Evolutionary conservation across 2,329 filamentous ascomycete species (phyloP), one percentile per base, ranked within the genome.

Genomic region (Aaosphaeria pasadenensis): DNA sequence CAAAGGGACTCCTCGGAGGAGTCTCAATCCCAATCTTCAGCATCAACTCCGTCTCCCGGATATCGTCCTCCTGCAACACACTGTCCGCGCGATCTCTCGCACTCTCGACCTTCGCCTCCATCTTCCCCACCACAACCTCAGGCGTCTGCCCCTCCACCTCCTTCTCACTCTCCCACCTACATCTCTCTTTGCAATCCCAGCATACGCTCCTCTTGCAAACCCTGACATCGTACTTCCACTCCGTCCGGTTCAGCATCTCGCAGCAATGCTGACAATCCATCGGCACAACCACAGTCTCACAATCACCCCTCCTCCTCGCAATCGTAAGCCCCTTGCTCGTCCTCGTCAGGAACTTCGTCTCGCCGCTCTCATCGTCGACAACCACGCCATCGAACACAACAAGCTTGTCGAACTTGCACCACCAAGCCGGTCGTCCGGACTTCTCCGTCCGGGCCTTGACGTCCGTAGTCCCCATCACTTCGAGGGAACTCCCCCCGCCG

Each of bases 211-310:
- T 52, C 45, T 61, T 64, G 30, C 64, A 68, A 4, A 68, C 59
- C 30, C 57, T 55, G 32, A 68, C 56, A 41, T 67, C 64, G 33
- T 67, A 67, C 46, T 64, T 66, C 64, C 66, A 69, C 46, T 69
- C 64, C 6, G 47, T 50, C 11, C 64, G 49, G 13, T 63, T 63
- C 7, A 69, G 46, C 64, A 69, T 69, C 33, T 63, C 58, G 39
- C 60, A 58, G 44, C 66, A 69, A 39, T 68, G 64, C 11, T 42
- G 36, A 42, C 66, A 69, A 13, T 63, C 53, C 44, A 69, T 51
- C 11, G 64, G 60, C 32, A 68, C 64, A 1, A 64, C 45, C 9
- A 69, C 56, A 0, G 58, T 64, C 47, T 69, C 66, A 3, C 54
- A 40, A 39, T 65, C 57, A 6, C 66, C 63, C 7, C 55, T 45